phyloP scores from a whole-genome alignment of 2,329 filamentous ascomycete species.

The Pseudogymnoascus sp. region DNA sequence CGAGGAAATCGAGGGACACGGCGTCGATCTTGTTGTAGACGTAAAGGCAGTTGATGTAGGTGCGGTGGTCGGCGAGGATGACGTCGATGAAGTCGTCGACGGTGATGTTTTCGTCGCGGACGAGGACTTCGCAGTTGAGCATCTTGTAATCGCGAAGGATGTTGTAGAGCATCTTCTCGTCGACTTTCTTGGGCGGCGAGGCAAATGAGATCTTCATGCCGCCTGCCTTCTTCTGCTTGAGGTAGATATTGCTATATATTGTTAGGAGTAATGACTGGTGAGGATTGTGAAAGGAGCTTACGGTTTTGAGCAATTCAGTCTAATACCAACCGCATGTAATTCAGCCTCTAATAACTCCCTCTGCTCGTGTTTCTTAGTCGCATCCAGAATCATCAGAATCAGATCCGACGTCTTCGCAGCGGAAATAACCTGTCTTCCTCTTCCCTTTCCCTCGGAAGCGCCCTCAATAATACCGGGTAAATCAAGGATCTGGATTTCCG shows the following conservation, averaged over 20 bases:
- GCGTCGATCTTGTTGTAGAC: slow-evolving; percentile 99
- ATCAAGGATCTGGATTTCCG: slow-evolving; percentile 97
- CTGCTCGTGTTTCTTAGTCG: slow-evolving; percentile 93
- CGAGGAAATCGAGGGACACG: slow-evolving; percentile 86
- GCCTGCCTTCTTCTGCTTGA: slow-evolving; percentile 90
- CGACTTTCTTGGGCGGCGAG: slow-evolving; percentile 76
- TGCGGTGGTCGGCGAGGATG: slow-evolving; percentile 98
- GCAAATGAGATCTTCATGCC: slow-evolving; percentile 99
- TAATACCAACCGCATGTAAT: slow-evolving; percentile 88
- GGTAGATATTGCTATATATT: slow-evolving; percentile 74
- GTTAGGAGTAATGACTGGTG: slow-evolving; percentile 10
- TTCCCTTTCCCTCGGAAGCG: slow-evolving; percentile 87
- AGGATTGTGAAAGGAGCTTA: slow-evolving; percentile 36
- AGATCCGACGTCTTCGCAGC: slow-evolving; percentile 97
- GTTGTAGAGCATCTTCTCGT: slow-evolving; percentile 98
- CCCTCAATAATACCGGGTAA: slow-evolving; percentile 97
- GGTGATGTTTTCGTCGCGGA: slow-evolving; percentile 89
- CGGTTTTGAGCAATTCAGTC: slow-evolving; percentile 86
- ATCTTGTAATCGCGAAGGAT: slow-evolving; percentile 98
- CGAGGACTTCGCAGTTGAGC: slow-evolving; percentile 90
- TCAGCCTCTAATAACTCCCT: slow-evolving; percentile 82
- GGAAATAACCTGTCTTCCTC: slow-evolving; percentile 92
- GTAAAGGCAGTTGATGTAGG: slow-evolving; percentile 90
- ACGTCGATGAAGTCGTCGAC: slow-evolving; percentile 99
- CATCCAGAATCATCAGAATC: slow-evolving; percentile 94